phyloP scores from a whole-genome alignment of 192 early-diverging fungal species.

The Umbelopsis sp. region DNA sequence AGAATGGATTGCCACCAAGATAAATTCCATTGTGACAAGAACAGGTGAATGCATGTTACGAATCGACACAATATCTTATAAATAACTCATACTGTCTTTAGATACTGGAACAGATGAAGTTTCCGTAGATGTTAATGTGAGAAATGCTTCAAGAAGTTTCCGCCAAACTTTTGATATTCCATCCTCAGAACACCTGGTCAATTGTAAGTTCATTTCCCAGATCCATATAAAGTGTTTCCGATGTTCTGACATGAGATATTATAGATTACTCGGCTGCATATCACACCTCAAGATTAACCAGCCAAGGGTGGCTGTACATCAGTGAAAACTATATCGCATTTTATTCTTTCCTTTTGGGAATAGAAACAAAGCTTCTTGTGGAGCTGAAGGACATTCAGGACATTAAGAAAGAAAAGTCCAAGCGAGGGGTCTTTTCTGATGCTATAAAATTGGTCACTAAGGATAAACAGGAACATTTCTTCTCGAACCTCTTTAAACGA shows the following conservation, averaged over 20 bases:
- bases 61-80: background rate
- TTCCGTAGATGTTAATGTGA: slow-evolving; percentile 82
- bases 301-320: slow-evolving; percentile 98
- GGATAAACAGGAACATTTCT: slow-evolving; percentile 80
- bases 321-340: slow-evolving; percentile 93
- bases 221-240: background rate
- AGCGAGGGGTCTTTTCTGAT: slow-evolving; percentile 88
- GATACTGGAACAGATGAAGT: slow-evolving; percentile 80
- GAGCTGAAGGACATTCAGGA: slow-evolving; percentile 93
- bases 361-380: slow-evolving; percentile 90
- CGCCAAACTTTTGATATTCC: slow-evolving; percentile 85
- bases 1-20: slow-evolving; percentile 88
- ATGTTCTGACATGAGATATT: background rate
- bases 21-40: slow-evolving; percentile 82
- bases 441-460: slow-evolving; percentile 84
- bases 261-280: slow-evolving; percentile 91
- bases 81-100: slow-evolving; percentile 23
- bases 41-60: slow-evolving; percentile 52
- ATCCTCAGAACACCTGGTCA: slow-evolving; percentile 85
- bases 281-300: slow-evolving; percentile 72
- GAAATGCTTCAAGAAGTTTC: slow-evolving; percentile 86
- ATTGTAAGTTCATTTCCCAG: slow-evolving; percentile 56
- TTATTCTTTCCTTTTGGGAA: slow-evolving; percentile 91
- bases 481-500: slow-evolving; percentile 94
- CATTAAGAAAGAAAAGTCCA: slow-evolving; percentile 85